Percentiles rank a stretch among this genome's conserved stretches.
phyloP scores from a whole-genome alignment of 2,329 filamentous ascomycete genomes.

The Penicillium nordicum region DNA sequence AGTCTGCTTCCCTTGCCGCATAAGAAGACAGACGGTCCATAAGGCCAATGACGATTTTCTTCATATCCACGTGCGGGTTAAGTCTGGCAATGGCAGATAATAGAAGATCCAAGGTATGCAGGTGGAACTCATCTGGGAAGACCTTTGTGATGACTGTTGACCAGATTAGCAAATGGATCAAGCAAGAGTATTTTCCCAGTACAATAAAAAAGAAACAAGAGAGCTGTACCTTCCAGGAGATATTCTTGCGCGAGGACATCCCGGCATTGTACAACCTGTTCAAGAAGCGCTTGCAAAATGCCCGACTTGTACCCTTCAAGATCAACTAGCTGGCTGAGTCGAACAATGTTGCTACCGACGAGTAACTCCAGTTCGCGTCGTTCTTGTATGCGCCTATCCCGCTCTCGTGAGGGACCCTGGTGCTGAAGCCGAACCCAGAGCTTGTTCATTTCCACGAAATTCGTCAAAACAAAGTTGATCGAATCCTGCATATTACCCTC shows the following conservation, averaged over 20 bases:
- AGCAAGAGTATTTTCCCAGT: background rate
- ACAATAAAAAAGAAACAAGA: background rate
- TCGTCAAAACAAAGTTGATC: slow-evolving; percentile 96
- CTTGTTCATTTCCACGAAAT: slow-evolving; percentile 99
- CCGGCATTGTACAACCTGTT: slow-evolving; percentile 96
- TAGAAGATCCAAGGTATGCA: slow-evolving; percentile 94
- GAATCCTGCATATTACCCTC: slow-evolving; percentile 96
- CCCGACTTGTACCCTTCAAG: slow-evolving; percentile 88
- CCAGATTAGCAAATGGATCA: slow-evolving; percentile 25
- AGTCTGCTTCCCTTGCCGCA: slow-evolving; percentile 80
- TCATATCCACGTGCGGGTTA: slow-evolving; percentile 96
- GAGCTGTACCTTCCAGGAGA: slow-evolving; percentile 67
- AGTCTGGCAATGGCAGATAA: slow-evolving; percentile 87
- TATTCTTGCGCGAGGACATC: slow-evolving; percentile 98
- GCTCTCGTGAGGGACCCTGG: slow-evolving; percentile 91
- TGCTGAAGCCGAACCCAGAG: slow-evolving; percentile 97
- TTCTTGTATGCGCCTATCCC: slow-evolving; percentile 90
- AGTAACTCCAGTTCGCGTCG: slow-evolving; percentile 91
- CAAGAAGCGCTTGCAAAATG: slow-evolving; percentile 82
- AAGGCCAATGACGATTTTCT: slow-evolving; percentile 93
- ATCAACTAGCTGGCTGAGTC: slow-evolving; percentile 92
- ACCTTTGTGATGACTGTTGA: slow-evolving; percentile 86
- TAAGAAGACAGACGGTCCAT: slow-evolving; percentile 97
- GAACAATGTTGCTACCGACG: slow-evolving; percentile 93
- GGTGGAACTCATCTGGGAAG: slow-evolving; percentile 96